Evolutionary conservation across 352 stramenopile species (phyloP), one percentile per base, ranked within the genome.

Genomic region (Globisporangium alternatum): DNA sequence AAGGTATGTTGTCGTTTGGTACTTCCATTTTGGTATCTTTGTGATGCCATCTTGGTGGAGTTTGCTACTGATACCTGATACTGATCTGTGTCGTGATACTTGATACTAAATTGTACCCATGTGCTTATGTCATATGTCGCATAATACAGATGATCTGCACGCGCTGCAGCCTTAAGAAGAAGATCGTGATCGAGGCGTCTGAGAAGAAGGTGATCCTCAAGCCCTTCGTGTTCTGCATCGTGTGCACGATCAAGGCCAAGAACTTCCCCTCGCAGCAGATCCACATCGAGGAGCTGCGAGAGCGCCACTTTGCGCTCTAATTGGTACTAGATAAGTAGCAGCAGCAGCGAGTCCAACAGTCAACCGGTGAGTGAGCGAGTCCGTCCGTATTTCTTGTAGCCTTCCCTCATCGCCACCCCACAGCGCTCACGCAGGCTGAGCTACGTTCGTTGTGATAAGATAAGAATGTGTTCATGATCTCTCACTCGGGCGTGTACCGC

Each of bases 111-210:
- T 17, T 31, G 13, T 22, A 22, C 30, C 13, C 30, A 47, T 41
- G 8, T 35, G 2, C 15, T 44, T 41, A 35, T 28, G 37, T 6
- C 37, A 17, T 53, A 17, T 54, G 19, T 43, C 19, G 51, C 62
- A 4, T 70, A 77, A 65, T 79, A 64, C 69, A 79, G 53, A 74
- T 74, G 61, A 60, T 80, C 19, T 85, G 77, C 41, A 78, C 72
- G 21, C 77, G 72, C 60, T 85, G 77, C 63, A 75, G 68, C 39
- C 59, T 85, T 17, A 76, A 73, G 21, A 85, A 85, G 70, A 82
- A 85, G 39, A 60, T 85, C 56, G 72, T 67, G 44, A 79, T 85
- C 51, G 68, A 66, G 25, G 65, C 63, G 19, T 66, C 45, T 2
- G 74, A 80, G 31, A 69, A 72, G 48, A 60, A 66, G 1, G 62